A percentile compares a stretch with the other conserved stretches of the same genome.
phyloP scores from a whole-genome alignment of 306 rosid genomes.

The Vigna unguiculata region DNA sequence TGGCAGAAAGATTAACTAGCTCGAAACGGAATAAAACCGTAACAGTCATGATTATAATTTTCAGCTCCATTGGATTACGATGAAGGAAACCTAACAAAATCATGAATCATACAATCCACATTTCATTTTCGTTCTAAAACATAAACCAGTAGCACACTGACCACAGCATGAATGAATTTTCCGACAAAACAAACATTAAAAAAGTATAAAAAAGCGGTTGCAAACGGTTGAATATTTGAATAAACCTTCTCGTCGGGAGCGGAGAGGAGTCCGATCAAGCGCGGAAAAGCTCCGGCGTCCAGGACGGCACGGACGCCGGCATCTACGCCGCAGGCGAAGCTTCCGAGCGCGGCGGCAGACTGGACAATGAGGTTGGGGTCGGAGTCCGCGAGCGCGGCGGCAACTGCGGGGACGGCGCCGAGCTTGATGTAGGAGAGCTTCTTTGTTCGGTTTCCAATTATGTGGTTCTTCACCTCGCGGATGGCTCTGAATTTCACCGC shows the following conservation, averaged over 20 bases:
- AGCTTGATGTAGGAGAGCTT: slow-evolving; percentile 86
- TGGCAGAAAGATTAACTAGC: slow-evolving; percentile 1
- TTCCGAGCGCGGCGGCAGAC: slow-evolving; percentile 87
- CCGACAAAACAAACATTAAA: slow-evolving; percentile 8
- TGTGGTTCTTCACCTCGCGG: slow-evolving; percentile 86
- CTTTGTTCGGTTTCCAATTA: slow-evolving; percentile 96
- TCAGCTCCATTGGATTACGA: neutral
- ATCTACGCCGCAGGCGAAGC: slow-evolving; percentile 91
- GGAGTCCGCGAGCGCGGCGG: slow-evolving; percentile 60
- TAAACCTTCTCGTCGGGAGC: slow-evolving; percentile 74
- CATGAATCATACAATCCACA: slow-evolving; percentile 17
- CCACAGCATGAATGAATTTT: slow-evolving; percentile 4
- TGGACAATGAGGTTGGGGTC: slow-evolving; percentile 76
- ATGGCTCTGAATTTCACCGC: slow-evolving; percentile 80
- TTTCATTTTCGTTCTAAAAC: neutral
- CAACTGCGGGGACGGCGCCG: slow-evolving; percentile 77
- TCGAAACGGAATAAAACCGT: slow-evolving; percentile 3
- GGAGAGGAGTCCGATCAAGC: slow-evolving; percentile 68
- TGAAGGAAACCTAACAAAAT: slow-evolving; percentile 4
- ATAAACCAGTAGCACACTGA: neutral
- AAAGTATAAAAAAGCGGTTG: neutral
- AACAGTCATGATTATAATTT: neutral
- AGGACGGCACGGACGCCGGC: slow-evolving; percentile 88
- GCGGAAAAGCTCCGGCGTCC: slow-evolving; percentile 76
- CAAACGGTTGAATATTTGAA: slow-evolving; percentile 26